phyloP scores from a whole-genome alignment of 1,284 basidiomycete species.

The Boletus smithii region DNA sequence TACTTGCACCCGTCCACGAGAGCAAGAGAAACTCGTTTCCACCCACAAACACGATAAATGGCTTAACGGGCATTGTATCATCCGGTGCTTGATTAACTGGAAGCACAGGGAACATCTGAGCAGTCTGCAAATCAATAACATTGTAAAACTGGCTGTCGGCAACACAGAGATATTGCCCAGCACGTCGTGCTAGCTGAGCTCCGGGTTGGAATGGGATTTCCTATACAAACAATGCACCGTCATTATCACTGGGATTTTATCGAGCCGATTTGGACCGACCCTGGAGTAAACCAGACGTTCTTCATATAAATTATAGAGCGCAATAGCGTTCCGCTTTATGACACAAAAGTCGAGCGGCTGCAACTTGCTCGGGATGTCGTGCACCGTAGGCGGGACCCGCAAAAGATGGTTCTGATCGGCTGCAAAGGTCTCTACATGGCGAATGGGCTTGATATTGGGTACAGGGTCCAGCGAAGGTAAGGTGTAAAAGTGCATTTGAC shows the following conservation, averaged over 20 bases:
- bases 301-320: conserved; percentile 52
- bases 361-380: conserved; percentile 37
- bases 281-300: conserved; percentile 31
- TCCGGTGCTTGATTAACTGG: conserved; percentile 69
- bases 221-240: conserved; percentile 52
- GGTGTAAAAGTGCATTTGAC: conserved; percentile 74
- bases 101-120: conserved; percentile 66
- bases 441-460: conserved; percentile 67
- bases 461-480: conserved; percentile 77
- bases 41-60: conserved; percentile 71
- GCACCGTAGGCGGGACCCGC: conserved; percentile 45
- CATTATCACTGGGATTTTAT: conserved; percentile 38
- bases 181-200: conserved; percentile 60
- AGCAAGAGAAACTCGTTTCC: conserved; percentile 76
- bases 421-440: conserved; percentile 74
- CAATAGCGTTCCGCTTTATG: conserved; percentile 68
- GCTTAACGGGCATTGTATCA: conserved; percentile 48
- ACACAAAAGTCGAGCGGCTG: conserved; percentile 76
- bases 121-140: conserved; percentile 70
- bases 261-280: conserved; percentile 19
- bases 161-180: conserved; percentile 67
- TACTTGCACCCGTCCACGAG: conserved; percentile 73
- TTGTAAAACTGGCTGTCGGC: conserved; percentile 73
- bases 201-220: conserved; percentile 76
- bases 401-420: conserved; percentile 77